Base-by-base conservation (phyloP, 441 rosid species). In the Rhodomyrtus psidioides region DNA sequence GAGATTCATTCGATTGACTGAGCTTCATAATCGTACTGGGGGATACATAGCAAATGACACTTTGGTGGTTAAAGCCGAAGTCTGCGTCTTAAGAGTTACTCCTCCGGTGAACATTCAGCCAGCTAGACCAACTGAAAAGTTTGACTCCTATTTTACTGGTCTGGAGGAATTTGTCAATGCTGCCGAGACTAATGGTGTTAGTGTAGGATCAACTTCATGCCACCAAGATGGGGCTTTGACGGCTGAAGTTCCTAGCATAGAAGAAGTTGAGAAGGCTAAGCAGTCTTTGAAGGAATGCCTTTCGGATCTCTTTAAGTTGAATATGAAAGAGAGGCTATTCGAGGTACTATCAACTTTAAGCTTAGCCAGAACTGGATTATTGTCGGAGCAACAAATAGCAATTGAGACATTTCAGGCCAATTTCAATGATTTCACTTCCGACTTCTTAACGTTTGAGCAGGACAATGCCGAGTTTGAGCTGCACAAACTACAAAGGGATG, bases 241-340 rank as follows among this genome's bases (percentile, higher is more conserved):
- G 4, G 15, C 85, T 49, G 81, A 51, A 34, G 6, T 55, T n/a
- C 85, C 85, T 7, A 58, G 79, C 57, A 46, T 84, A 42, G 82
- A 70, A 28, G 65, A 84, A 34, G 86, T 84, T 12, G 82, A 84
- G 86, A 17, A 53, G 24, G 86, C 86, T 13, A 84, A 84, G 82
- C 82, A 53, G 62, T 84, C 83, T n/a, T 28, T 84, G 60, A 70
- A 84, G 30, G 82, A 84, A 54, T 84, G 82, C 51, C 86, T 84
- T 1, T 65, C 86, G 10, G 82, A 84, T 39, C 58, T 74, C 59
- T 53, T 42, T 42, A 42, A 42, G 46, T 60, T 60, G 12, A 46
- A 46, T 46, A 46, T 46, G 51, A 46, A 46, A 46, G 12, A 46
- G 51, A 10, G 12, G 51, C 51, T 46, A 46, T 46, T 0, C 2